phyloP scores from a whole-genome alignment of 805 yeast genomes.

The Saccharomyces kudriavzevii region DNA sequence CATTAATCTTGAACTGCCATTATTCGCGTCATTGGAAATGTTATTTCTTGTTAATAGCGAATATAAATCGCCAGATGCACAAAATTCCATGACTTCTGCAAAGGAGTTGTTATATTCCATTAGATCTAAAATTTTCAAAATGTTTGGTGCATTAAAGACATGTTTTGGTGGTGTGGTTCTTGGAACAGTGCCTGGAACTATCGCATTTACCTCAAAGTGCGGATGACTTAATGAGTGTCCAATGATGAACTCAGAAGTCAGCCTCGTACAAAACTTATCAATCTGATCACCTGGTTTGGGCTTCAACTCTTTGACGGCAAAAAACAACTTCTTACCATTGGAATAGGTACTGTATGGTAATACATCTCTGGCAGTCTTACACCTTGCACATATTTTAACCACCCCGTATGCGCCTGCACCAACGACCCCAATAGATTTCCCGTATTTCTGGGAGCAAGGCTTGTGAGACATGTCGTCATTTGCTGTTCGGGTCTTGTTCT shows the following conservation, averaged over 20 bases:
- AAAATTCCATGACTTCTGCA: conserved; percentile 89
- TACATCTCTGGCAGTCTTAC: conserved; percentile 6
- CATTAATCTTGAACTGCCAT: background rate
- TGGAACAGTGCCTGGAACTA: background rate
- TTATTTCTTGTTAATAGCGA: conserved; percentile 42
- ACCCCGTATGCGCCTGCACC: conserved; percentile 98
- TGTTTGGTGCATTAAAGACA: conserved; percentile 46
- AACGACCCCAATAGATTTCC: conserved; percentile 44
- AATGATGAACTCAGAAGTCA: conserved; percentile 82
- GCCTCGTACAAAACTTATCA: conserved; percentile 83
- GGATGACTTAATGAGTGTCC: conserved; percentile 59
- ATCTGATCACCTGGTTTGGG: conserved; percentile 76
- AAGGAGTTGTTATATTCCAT: conserved; percentile 65
- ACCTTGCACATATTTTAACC: conserved; percentile 72
- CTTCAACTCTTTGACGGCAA: conserved; percentile 87
- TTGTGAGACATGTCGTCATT: background rate
- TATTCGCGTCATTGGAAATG: background rate
- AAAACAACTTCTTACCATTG: conserved; percentile 58
- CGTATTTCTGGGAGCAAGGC: conserved; percentile 39
- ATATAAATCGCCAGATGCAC: conserved; percentile 76
- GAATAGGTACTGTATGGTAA: conserved; percentile 48
- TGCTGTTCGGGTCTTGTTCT: background rate
- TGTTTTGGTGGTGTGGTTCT: background rate
- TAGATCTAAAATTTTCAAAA: conserved; percentile 71
- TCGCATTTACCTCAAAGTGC: conserved; percentile 1